These are phyloP conservation scores for Stagonosporopsis tanaceti DNA, from an alignment of 2,329 filamentous ascomycete species.

Conservation along the genomic window DNA sequence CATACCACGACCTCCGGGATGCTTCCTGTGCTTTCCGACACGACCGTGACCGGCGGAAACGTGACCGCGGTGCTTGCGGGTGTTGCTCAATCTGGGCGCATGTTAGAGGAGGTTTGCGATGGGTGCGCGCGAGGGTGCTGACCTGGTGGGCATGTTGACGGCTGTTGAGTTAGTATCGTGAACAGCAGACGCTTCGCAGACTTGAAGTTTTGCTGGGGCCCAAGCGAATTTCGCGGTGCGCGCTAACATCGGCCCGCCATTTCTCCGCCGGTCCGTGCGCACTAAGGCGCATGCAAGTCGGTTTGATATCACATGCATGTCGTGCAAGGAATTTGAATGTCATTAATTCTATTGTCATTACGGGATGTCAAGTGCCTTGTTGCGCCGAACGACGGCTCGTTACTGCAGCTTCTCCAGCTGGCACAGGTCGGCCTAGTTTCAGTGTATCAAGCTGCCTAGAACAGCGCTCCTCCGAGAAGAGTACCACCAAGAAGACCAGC, in stretches of 20 bases:
- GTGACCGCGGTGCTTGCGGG: constrained; percentile 76
- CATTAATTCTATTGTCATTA: not conserved
- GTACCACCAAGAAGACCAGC: constrained; percentile 47
- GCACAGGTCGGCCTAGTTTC: not conserved
- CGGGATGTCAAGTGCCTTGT: not conserved
- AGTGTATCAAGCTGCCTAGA: constrained; percentile 22
- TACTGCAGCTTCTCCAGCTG: not conserved
- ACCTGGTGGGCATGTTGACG: constrained; percentile 45
- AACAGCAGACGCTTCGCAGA: constrained; percentile 9
- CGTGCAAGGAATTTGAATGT: not conserved
- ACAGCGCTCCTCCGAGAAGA: constrained; percentile 42
- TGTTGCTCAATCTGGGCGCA: constrained; percentile 36
- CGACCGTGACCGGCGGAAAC: constrained; percentile 98
- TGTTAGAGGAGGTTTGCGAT: constrained; percentile 9
- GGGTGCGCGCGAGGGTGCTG: constrained; percentile 11
- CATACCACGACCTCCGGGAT: constrained; percentile 75
- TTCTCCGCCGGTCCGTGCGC: constrained; percentile 12
- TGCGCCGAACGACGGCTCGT: not conserved
- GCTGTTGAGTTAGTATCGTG: constrained; percentile 42
- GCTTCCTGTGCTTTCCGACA: constrained; percentile 98
- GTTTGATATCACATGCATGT: constrained; percentile 1
- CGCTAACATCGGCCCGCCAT: constrained; percentile 3
- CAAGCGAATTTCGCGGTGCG: constrained; percentile 8
- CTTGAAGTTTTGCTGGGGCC: constrained; percentile 13
- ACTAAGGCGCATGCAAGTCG: no score